Evolutionary conservation across 352 stramenopile genomes (phyloP).

Genomic region (Phytophthora citricola): DNA sequence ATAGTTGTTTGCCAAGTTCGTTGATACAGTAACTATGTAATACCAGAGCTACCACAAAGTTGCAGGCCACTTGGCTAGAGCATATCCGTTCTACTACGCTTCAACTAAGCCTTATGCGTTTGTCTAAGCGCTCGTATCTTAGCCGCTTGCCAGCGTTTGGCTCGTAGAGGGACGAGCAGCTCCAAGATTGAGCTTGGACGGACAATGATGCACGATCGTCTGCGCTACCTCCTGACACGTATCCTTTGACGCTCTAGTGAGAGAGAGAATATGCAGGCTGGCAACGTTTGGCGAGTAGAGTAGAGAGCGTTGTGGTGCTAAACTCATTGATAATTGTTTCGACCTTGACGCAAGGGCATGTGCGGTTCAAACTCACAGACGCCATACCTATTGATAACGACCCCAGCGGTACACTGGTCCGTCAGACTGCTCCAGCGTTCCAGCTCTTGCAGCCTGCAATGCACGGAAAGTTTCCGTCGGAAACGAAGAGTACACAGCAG

Average conservation of each 20-base stretch:
- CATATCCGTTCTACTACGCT: too few species aligned
- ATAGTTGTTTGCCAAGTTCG: slow-evolving; percentile 3
- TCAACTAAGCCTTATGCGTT: too few species aligned
- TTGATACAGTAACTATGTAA: too few species aligned
- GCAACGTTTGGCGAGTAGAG: slow-evolving; percentile 1
- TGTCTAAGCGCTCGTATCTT: too few species aligned
- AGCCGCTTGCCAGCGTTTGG: too few species aligned
- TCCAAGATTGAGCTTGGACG: too few species aligned
- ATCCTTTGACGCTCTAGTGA: slow-evolving; percentile 1
- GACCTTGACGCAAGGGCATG: slow-evolving; percentile 71
- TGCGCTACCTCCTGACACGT: not conserved
- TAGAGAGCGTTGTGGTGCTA: slow-evolving; percentile 7
- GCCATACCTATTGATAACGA: slow-evolving; percentile 44
- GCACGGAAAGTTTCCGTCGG: slow-evolving; percentile 22
- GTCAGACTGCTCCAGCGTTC: slow-evolving; percentile 1
- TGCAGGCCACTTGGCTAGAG: too few species aligned
- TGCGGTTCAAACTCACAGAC: slow-evolving; percentile 38
- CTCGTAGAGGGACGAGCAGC: too few species aligned
- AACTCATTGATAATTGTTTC: slow-evolving; percentile 66
- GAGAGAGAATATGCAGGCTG: not conserved
- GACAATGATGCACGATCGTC: not conserved
- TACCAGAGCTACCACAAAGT: too few species aligned
- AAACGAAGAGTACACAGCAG: slow-evolving; percentile 8
- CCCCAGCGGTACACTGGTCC: slow-evolving; percentile 2
- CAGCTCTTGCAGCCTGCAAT: slow-evolving; percentile 8